Base-by-base conservation (phyloP, 306 rosid species). In the Corylus heterophylla region DNA sequence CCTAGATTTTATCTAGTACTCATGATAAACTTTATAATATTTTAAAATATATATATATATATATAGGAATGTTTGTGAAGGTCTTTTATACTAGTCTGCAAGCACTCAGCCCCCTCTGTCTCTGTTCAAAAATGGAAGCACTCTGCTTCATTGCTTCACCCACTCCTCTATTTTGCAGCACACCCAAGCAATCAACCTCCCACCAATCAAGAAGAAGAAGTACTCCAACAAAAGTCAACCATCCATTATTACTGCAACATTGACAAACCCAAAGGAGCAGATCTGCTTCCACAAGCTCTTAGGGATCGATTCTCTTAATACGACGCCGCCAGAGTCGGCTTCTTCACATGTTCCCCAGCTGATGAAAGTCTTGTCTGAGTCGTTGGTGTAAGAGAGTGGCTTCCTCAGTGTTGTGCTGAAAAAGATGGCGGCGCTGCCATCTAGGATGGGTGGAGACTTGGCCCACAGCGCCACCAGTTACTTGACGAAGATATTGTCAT, bases 341-440 rank as follows among this genome's bases (percentile, higher is more conserved):
- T 31, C 44, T n/a, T 29, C 69, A 29, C 42, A 29, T 29, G 5
- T 8, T 12, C 69, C 47, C 49, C 69, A 63, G 20, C 39, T 66
- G 27, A 58, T 63, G 47, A 76, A 56, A 72, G 88, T 86, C 1
- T 66, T 82, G 2, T 12, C 88, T 49, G 52, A 74, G 69, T 88
- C 89, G 10, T 80, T 88, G 25, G 86, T 78, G 77, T 88, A 83
- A 73, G 84, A 82, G 14, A 66, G 86, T 49, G 91, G 91, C 31
- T 86, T 81, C 75, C 88, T 88, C 10, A 89, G 91, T 27, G 88
- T 86, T 1, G 78, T 72, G 22, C 88, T 88, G 5, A 67, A 83
- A 66, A 66, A 16, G 71, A 51, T 79, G 86, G 31, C 77, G 27
- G 49, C 10, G 47, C 4, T 66, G 2, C 4, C 71, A 2, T 31